Evolutionary conservation across 192 early-diverging fungal genomes (phyloP).

Genomic region (Linnemannia elongata): DNA sequence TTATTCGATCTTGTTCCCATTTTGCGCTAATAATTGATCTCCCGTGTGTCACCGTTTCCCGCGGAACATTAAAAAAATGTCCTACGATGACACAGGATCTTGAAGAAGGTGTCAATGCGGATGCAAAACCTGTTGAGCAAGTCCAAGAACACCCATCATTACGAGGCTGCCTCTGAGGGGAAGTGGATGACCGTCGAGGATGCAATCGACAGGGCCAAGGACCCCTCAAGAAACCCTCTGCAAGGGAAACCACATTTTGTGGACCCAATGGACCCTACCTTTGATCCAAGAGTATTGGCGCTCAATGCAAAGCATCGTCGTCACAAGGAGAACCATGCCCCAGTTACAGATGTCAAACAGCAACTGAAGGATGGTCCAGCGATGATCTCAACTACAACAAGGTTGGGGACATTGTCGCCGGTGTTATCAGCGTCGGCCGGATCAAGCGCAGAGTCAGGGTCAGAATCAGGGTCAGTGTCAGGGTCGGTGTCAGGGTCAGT

Average conservation of each 20-base stretch:
- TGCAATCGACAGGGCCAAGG: too few species aligned
- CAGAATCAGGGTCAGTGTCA: not conserved
- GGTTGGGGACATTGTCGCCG: too few species aligned
- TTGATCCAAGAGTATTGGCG: not conserved
- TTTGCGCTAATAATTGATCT: not conserved
- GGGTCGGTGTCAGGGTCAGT: not conserved
- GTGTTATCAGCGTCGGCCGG: too few species aligned
- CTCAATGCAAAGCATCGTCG: not conserved
- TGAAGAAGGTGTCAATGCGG: slow-evolving; percentile 33
- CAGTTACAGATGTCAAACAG: not conserved
- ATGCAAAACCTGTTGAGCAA: slow-evolving; percentile 31
- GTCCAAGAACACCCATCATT: not conserved
- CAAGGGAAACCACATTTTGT: not conserved
- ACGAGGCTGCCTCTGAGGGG: slow-evolving; percentile 8
- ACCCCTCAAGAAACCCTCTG: too few species aligned
- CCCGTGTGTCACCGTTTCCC: not conserved
- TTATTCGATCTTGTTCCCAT: not conserved
- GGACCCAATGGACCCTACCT: not conserved
- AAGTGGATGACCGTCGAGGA: not conserved
- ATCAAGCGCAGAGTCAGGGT: too few species aligned
- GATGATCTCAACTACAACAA: too few species aligned
- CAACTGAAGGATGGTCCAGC: not conserved
- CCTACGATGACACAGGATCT: slow-evolving; percentile 10
- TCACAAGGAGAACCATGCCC: not conserved
- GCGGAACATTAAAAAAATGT: not conserved